phyloP scores from a whole-genome alignment of 2,329 filamentous ascomycete species.

The Blastomyces emzantsi region DNA sequence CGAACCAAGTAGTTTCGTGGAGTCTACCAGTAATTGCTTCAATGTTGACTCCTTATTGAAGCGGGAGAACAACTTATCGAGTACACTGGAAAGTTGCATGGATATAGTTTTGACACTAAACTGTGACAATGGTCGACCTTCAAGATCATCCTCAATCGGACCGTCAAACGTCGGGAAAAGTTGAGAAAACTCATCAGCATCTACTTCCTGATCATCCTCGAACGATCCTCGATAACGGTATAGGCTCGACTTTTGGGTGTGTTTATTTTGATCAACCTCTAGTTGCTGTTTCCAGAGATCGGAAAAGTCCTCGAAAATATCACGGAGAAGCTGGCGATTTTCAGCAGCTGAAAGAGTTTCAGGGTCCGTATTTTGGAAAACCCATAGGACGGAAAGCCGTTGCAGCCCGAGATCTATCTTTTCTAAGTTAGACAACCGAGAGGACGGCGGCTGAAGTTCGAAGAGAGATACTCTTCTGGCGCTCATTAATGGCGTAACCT shows the following conservation, averaged over 20 bases:
- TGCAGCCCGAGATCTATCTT: slow-evolving; percentile 30
- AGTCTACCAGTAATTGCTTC: slow-evolving; percentile 28
- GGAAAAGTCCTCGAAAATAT: slow-evolving; percentile 64
- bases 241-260: slow-evolving; percentile 63
- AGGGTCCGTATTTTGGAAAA: slow-evolving; percentile 28
- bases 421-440: neutral
- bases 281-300: slow-evolving; percentile 71
- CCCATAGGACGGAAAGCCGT: slow-evolving; percentile 29
- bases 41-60: slow-evolving; percentile 25
- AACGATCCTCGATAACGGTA: slow-evolving; percentile 75
- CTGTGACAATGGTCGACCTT: slow-evolving; percentile 27
- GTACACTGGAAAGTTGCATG: slow-evolving; percentile 52
- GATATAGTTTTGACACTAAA: slow-evolving; percentile 48
- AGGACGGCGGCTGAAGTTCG: neutral
- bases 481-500: slow-evolving; percentile 34
- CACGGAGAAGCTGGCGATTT: slow-evolving; percentile 50
- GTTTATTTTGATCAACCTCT: slow-evolving; percentile 63
- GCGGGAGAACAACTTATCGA: slow-evolving; percentile 40
- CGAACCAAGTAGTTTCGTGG: slow-evolving; percentile 28
- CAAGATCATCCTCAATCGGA: slow-evolving; percentile 35
- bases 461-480: slow-evolving; percentile 12
- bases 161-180: slow-evolving; percentile 73
- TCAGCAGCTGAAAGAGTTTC: slow-evolving; percentile 31
- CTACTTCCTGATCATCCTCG: slow-evolving; percentile 65
- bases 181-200: slow-evolving; percentile 65